phyloP scores from a whole-genome alignment of 345 rosid genomes.

The Orychophragmus violaceus region DNA sequence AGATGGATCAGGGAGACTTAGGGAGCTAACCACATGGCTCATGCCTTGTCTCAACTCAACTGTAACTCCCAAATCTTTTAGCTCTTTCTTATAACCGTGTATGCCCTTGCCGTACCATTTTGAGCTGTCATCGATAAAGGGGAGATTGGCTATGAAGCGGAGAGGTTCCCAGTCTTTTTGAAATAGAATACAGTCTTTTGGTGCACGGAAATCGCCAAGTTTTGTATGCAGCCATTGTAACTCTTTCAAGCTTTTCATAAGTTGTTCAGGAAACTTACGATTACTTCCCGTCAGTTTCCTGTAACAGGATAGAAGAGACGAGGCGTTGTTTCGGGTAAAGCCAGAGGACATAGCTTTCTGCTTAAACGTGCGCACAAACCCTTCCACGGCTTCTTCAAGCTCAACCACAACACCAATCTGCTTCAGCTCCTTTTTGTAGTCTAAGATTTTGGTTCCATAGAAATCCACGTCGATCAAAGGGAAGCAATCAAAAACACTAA shows the following conservation, averaged over 20 bases:
- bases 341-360: constrained; percentile 29
- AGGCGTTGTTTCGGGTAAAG: constrained; percentile 30
- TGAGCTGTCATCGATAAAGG: constrained; percentile 48
- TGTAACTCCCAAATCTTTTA: constrained; percentile 40
- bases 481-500: constrained; percentile 40
- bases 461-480: constrained; percentile 37
- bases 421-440: constrained; percentile 37
- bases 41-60: constrained; percentile 42
- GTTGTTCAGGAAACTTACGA: constrained; percentile 26
- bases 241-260: constrained; percentile 34
- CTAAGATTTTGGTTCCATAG: constrained; percentile 33
- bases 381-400: constrained; percentile 39
- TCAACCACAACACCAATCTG: constrained; percentile 43
- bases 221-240: constrained; percentile 52
- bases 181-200: constrained; percentile 49
- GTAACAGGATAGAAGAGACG: constrained; percentile 42
- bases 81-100: constrained; percentile 41
- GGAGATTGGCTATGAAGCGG: constrained; percentile 45
- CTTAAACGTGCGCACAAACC: constrained; percentile 35
- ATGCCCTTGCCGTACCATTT: constrained; percentile 41
- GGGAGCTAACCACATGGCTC: constrained; percentile 37
- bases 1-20: constrained; percentile 35
- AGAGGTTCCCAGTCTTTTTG: constrained; percentile 54
- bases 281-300: constrained; percentile 26
- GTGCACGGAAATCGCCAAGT: constrained; percentile 51